Base-by-base conservation (phyloP, 208 protist genomes). In the Trypanosomatidae sp. region DNA sequence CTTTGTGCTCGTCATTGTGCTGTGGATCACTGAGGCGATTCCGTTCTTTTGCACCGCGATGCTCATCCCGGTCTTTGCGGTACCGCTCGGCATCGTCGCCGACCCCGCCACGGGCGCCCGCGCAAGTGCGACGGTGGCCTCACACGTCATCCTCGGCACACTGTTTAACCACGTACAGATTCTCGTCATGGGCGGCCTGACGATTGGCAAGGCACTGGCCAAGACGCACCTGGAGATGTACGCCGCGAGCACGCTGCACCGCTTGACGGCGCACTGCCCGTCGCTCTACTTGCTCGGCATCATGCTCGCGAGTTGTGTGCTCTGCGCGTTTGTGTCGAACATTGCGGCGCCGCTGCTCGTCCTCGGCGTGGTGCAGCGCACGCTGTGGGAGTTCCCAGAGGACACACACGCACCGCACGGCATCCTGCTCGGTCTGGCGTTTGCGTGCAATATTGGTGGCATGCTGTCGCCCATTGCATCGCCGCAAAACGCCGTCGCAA, bases 391-490 rank as follows among this genome's bases (percentile, higher is more conserved):
- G 56, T 80, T 96, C 33, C 88, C 80, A 0, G 61, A 81, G 43
- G 71, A 67, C 21, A 88, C 71, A 21, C 70, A 64, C 28, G 91
- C 80, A 10, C 72, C 78, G 8, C 77, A 94, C 32, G 80, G 74
- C 18, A 78, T 95, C 33, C 67, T 96, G 13, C 74, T 97, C 30
- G 84, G 79, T n/a, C 61, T 97, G 10, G 92, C 92, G 33, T 90
- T 96, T 51, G 69, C 88, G 11, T 95, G 92, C 62, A 95, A 97
- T 58, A 58, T 97, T 25, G 92, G 88, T n/a, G 92, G 92, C 16
- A 97, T 97, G 92, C 71, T 95, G 18, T 94, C 85, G 0, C 92
- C 92, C 18, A 94, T 96, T 42, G 88, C 90, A 5, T 95, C 87
- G 6, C 92, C 92, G 39, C 90, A 96, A 69, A 97, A 96, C 67